Conservation (phyloP, 768 basidiomycete species). For the Cystofilobasidium capitatum region DNA sequence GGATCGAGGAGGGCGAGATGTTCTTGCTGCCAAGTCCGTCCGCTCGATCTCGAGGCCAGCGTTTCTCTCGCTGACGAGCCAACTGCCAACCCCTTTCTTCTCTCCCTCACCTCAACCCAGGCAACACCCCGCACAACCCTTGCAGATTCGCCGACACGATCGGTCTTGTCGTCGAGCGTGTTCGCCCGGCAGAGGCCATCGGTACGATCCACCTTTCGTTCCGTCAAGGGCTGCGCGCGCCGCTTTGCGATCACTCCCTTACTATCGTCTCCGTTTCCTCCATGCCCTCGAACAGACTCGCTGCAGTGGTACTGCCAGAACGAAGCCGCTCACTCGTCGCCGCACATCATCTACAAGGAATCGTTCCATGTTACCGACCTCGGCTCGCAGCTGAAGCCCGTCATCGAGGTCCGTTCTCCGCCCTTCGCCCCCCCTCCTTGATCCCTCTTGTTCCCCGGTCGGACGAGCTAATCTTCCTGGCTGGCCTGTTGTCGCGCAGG, state of each 20-base stretch:
- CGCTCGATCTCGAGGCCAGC: constrained; percentile 1
- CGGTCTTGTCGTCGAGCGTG: constrained; percentile 81
- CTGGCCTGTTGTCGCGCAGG: constrained; percentile 36
- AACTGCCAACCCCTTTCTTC: not conserved
- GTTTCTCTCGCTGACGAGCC: not conserved
- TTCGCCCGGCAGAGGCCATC: constrained; percentile 60
- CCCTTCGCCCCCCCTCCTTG: not conserved
- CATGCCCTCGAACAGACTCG: constrained; percentile 51
- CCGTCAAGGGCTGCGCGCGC: not conserved
- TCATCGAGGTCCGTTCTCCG: constrained; percentile 48
- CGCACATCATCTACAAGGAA: constrained; percentile 74
- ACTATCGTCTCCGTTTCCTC: not conserved
- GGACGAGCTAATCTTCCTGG: not conserved
- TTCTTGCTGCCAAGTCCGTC: constrained; percentile 77
- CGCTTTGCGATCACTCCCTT: not conserved
- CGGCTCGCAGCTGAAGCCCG: constrained; percentile 83
- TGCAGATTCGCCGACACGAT: constrained; percentile 82
- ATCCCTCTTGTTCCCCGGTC: not conserved
- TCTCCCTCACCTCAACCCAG: constrained; percentile 42
- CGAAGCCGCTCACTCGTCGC: constrained; percentile 47
- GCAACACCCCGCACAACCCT: constrained; percentile 93
- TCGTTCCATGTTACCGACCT: constrained; percentile 80
- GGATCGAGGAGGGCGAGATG: constrained; percentile 92
- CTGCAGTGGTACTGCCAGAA: constrained; percentile 86
- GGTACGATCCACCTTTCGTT: constrained; percentile 46